Conservation (phyloP, 495 filamentous ascomycete species). For the Aspergillus ostianus region DNA sequence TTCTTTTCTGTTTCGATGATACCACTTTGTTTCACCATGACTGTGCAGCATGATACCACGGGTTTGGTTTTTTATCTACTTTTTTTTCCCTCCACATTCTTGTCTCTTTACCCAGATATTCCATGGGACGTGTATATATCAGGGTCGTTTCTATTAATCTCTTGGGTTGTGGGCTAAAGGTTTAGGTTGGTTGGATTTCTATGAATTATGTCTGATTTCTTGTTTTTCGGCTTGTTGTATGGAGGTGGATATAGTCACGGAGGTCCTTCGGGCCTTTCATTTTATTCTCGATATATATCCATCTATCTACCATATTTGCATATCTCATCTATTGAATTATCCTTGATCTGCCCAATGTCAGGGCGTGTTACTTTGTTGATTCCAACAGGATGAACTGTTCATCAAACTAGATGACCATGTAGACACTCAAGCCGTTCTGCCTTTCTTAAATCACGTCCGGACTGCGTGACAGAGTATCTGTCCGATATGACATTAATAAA, state of each 20-base stretch:
- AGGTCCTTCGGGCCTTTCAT: not conserved
- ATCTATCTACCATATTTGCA: not conserved
- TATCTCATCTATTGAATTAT: not conserved
- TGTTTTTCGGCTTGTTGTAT: not conserved
- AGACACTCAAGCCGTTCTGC: too few species aligned
- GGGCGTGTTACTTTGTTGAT: not conserved
- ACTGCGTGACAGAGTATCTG: too few species aligned
- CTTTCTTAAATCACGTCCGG: too few species aligned
- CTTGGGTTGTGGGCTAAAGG: not conserved
- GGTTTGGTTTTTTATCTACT: slow-evolving; percentile 27
- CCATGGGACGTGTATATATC: slow-evolving; percentile 2
- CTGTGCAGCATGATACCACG: slow-evolving; percentile 44
- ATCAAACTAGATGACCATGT: too few species aligned
- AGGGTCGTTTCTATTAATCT: not conserved
- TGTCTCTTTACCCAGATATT: not conserved
- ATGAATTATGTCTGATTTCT: slow-evolving; percentile 8
- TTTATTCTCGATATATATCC: not conserved
- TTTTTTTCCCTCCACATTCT: slow-evolving; percentile 12
- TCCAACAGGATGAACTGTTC: too few species aligned
- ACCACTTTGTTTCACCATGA: slow-evolving; percentile 48
- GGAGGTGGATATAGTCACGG: not conserved
- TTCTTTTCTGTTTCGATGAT: slow-evolving; percentile 32
- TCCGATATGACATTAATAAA: too few species aligned
- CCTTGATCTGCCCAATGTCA: not conserved
- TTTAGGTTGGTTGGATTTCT: not conserved